Evolutionary conservation across 1,284 basidiomycete species (phyloP), one percentile per base, ranked within the genome.

Genomic region (Fomitopsis betulina): DNA sequence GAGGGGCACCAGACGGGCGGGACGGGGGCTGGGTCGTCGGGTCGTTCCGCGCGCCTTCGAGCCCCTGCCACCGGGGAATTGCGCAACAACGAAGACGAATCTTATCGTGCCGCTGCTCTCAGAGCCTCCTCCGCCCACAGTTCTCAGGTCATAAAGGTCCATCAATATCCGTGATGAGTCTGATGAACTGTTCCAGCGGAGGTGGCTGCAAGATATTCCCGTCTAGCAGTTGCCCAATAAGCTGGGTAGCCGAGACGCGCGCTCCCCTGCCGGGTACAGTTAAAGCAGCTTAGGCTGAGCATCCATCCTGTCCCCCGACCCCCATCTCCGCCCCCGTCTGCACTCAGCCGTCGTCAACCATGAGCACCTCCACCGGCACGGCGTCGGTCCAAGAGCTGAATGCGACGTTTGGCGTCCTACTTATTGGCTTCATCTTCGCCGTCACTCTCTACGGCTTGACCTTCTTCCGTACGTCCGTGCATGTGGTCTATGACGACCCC

Each of bases 371-470:
- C n/a, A 15, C 54, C 6, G 40, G 56, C 1, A 4, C 50, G 13
- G 56, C 54, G 10, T 19, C 65, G 27, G 45, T 58, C 2, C 23
- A 57, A 6, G 65, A 67, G 53, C 64, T 67, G 35, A 63, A 64
- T 35, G 43, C 68, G 56, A 78, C 75, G 9, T 66, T 78, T 43
- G 67, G 70, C 38, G 68, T 72, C 15, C 62, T 77, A 25, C 72
- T 76, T 56, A 49, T 73, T 30, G 75, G 74, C 17, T 77, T 76
- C 59, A 70, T 76, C 38, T 64, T 68, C 23, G 63, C 75, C 5
- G 73, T 69, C 10, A 66, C 72, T 4, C 66, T 76, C 32, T 77
- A 78, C 53, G 76, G 75, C 12, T 67, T 77, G 53, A 76, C 75
- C 15, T 77, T 78, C 65, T 77, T 77, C 66, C 76, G 76, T 76